These are phyloP conservation scores for Rhizomucor pusillus DNA, from an alignment of 371 early-diverging fungal species.

Conservation along the genomic window DNA sequence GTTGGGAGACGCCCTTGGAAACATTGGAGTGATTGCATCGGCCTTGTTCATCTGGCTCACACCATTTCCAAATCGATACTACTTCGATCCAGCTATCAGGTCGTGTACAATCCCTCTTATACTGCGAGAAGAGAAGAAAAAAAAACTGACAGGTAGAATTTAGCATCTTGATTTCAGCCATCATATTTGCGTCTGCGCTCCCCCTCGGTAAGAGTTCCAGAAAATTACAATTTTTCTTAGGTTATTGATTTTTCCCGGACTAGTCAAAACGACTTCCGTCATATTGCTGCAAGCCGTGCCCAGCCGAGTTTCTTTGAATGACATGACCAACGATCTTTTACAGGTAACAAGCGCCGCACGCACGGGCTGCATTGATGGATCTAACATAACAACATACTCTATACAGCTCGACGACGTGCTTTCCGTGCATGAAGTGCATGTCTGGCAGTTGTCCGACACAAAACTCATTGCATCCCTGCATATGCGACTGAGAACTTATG, in stretches of 20 bases:
- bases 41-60: constrained; percentile 81
- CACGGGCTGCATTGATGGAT: not conserved
- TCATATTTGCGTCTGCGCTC: constrained; percentile 38
- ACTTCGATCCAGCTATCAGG: constrained; percentile 75
- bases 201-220: constrained; percentile 31
- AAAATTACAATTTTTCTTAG: too few species aligned
- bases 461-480: constrained; percentile 86
- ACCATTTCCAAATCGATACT: constrained; percentile 63
- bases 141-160: too few species aligned
- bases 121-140: too few species aligned
- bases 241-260: constrained; percentile 31
- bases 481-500: constrained; percentile 60
- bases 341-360: constrained; percentile 15
- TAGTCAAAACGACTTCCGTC: constrained; percentile 72
- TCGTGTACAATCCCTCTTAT: constrained; percentile 56
- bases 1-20: constrained; percentile 92
- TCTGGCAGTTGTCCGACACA: constrained; percentile 89
- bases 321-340: constrained; percentile 58
- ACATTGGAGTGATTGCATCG: constrained; percentile 86
- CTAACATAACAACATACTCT: constrained; percentile 3
- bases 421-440: constrained; percentile 90
- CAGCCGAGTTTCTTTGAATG: constrained; percentile 58
- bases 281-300: constrained; percentile 91
- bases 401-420: constrained; percentile 59
- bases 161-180: constrained; percentile 33